phyloP scores from a whole-genome alignment of 345 rosid genomes.

The Eucalyptus caleyi region DNA sequence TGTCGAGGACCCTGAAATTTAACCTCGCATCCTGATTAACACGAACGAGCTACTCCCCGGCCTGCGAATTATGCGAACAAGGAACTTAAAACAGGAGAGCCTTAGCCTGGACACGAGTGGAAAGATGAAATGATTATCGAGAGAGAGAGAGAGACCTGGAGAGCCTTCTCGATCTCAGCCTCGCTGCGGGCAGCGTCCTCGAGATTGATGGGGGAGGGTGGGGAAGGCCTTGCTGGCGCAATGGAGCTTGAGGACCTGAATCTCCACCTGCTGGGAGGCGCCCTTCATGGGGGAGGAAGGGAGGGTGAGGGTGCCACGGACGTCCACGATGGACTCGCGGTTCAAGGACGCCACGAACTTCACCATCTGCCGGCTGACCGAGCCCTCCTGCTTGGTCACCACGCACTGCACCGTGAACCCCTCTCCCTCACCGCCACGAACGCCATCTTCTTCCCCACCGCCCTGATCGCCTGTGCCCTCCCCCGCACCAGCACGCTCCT shows the following conservation, averaged over 20 bases:
- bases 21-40: slow-evolving; percentile 79
- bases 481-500: slow-evolving; percentile 51
- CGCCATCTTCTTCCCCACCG: slow-evolving; percentile 37
- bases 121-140: neutral
- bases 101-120: neutral
- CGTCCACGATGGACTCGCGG: slow-evolving; percentile 59
- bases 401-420: slow-evolving; percentile 71
- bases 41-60: slow-evolving; percentile 44
- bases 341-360: slow-evolving; percentile 36
- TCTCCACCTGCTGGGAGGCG: slow-evolving; percentile 58
- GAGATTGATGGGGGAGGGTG: slow-evolving; percentile 47
- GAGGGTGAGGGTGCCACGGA: slow-evolving; percentile 31
- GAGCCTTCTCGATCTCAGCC: slow-evolving; percentile 48
- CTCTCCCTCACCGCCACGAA: slow-evolving; percentile 54
- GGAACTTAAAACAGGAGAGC: neutral
- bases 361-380: slow-evolving; percentile 54
- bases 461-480: slow-evolving; percentile 37
- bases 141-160: neutral
- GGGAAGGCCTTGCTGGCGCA: slow-evolving; percentile 49
- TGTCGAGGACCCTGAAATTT: slow-evolving; percentile 54
- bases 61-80: slow-evolving; percentile 8
- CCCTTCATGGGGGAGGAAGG: slow-evolving; percentile 43
- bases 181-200: slow-evolving; percentile 87
- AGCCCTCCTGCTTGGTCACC: slow-evolving; percentile 22
- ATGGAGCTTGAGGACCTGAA: slow-evolving; percentile 49